A percentile compares a stretch with the other conserved stretches of the same genome.
Conservation (phyloP, 225 moss, liverwort and hornwort species). For the Pleurozium schreberi region DNA sequence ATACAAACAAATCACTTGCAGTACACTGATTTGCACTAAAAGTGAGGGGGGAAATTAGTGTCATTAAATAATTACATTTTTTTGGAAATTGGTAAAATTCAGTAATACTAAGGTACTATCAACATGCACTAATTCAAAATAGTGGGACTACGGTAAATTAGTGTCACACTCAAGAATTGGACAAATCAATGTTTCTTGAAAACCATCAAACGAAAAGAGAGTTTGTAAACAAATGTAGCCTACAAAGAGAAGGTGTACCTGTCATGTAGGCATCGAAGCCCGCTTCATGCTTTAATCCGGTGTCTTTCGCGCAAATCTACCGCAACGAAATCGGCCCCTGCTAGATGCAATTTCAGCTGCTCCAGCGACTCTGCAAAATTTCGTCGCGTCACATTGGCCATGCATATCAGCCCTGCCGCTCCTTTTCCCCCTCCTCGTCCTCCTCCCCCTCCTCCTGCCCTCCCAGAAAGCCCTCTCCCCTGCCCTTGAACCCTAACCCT, state of each 20-base stretch:
- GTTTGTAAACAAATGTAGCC: background rate
- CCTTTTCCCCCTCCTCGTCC: background rate
- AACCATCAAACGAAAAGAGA: background rate
- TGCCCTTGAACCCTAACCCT: background rate
- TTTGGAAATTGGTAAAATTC: background rate
- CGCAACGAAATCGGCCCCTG: conserved; percentile 63
- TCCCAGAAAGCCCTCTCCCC: conserved; percentile 8
- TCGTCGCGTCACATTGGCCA: conserved; percentile 73
- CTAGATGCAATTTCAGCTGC: conserved; percentile 47
- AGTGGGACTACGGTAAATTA: background rate
- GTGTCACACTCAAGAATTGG: background rate
- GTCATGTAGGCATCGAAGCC: conserved; percentile 57
- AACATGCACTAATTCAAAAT: background rate
- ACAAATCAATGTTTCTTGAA: background rate
- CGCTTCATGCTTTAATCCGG: conserved; percentile 42
- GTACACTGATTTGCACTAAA: background rate
- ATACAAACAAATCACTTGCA: background rate
- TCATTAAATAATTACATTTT: too few species aligned
- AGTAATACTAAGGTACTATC: background rate
- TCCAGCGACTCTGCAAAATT: conserved; percentile 61
- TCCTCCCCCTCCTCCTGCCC: background rate
- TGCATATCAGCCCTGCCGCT: conserved; percentile 22
- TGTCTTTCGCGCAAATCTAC: conserved; percentile 52
- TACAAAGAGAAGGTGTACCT: background rate
- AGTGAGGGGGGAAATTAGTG: background rate